Conservation (phyloP, 177 flowering plant species). For the Tripterygium wilfordii region DNA sequence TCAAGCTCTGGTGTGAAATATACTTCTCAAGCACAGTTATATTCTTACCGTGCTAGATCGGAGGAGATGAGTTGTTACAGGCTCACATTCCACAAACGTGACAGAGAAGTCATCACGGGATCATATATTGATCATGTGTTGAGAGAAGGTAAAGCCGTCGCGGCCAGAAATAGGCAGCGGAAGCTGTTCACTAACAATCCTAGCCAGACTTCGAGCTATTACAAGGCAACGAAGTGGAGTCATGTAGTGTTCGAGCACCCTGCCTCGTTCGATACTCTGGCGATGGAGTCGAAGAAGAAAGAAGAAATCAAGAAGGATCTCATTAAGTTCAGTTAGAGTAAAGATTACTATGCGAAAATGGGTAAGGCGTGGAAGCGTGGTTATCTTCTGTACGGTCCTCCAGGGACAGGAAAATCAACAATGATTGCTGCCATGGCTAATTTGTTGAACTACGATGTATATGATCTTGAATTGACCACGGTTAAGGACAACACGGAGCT, state of each 20-base stretch:
- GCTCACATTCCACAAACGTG: constrained; percentile 39
- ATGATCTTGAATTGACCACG: constrained; percentile 13
- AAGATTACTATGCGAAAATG: constrained; percentile 8
- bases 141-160: constrained; percentile 36
- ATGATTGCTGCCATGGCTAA: constrained; percentile 16
- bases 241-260: constrained; percentile 13
- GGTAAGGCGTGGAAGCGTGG: constrained; percentile 14
- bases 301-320: constrained; percentile 10
- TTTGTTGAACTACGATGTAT: constrained; percentile 8
- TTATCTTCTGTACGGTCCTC: constrained; percentile 11
- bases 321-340: constrained; percentile 3
- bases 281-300: constrained; percentile 7
- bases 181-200: constrained; percentile 50
- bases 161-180: constrained; percentile 33
- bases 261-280: constrained; percentile 11
- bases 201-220: neutral
- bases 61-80: constrained; percentile 27
- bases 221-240: neutral
- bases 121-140: constrained; percentile 39
- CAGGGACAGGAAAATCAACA: constrained; percentile 11
- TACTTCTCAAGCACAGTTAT: neutral
- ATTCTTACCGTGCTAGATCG: constrained; percentile 13
- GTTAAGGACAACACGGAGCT: constrained; percentile 12
- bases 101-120: constrained; percentile 28
- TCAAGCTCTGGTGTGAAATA: constrained; percentile 33